These are phyloP conservation scores for Hanseniaspora occidentalis DNA, from an alignment of 805 yeast genomes.

Conservation along the genomic window DNA sequence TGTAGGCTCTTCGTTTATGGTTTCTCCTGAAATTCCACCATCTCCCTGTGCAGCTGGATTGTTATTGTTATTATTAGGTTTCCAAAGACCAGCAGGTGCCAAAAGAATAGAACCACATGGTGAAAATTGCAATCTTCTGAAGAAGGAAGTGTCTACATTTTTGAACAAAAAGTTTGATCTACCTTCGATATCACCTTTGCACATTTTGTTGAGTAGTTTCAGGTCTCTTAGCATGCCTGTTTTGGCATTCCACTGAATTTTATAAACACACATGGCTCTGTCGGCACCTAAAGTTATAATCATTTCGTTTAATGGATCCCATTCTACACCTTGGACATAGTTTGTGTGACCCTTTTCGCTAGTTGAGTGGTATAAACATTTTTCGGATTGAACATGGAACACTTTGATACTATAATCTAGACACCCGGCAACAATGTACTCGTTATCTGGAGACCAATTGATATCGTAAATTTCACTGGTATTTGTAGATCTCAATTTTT, in stretches of 20 bases:
- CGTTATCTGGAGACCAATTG: slow-evolving; percentile 83
- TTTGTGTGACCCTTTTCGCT: slow-evolving; percentile 50
- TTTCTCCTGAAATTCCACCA: slow-evolving; percentile 11
- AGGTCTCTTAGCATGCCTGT: slow-evolving; percentile 9
- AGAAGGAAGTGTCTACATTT: slow-evolving; percentile 51
- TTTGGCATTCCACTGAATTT: slow-evolving; percentile 11
- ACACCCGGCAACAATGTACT: slow-evolving; percentile 71
- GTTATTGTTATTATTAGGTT: slow-evolving; percentile 14
- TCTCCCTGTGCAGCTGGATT: slow-evolving; percentile 1
- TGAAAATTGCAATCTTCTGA: slow-evolving; percentile 73
- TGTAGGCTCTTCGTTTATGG: slow-evolving; percentile 27
- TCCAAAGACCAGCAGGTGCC: slow-evolving; percentile 64
- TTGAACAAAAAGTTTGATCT: slow-evolving; percentile 14
- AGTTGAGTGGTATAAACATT: slow-evolving; percentile 24
- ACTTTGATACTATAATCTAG: slow-evolving; percentile 79
- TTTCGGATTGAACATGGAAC: slow-evolving; percentile 47
- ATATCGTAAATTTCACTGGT: slow-evolving; percentile 79
- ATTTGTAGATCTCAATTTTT: slow-evolving; percentile 39
- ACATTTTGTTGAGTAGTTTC: slow-evolving; percentile 29
- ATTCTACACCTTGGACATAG: slow-evolving; percentile 89
- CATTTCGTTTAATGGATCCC: slow-evolving; percentile 81
- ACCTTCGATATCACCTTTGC: slow-evolving; percentile 36
- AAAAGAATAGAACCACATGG: slow-evolving; percentile 80
- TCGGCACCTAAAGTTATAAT: slow-evolving; percentile 88
- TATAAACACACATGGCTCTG: slow-evolving; percentile 63